Percentiles rank a stretch among this genome's conserved stretches.
These are phyloP conservation scores for Amanita muscaria DNA, from an alignment of 768 basidiomycete genomes.

Conservation along the genomic window DNA sequence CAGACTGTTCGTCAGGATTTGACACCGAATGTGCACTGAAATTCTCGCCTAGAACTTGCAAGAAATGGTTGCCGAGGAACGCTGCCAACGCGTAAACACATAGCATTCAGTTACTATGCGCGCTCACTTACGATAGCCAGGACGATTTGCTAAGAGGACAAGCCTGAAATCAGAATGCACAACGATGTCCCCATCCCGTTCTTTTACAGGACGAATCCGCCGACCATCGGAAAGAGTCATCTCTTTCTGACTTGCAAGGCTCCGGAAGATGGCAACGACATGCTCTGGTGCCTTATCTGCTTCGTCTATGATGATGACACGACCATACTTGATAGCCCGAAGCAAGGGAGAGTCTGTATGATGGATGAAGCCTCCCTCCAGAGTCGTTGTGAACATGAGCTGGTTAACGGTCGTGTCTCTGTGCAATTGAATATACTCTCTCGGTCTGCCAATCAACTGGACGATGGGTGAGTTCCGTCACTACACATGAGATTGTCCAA, in stretches of 20 bases:
- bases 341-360: conserved; percentile 61
- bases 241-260: conserved; percentile 57
- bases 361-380: conserved; percentile 48
- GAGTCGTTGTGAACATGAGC: conserved; percentile 58
- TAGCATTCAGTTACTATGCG: background rate
- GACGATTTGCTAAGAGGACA: conserved; percentile 55
- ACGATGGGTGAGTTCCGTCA: no score
- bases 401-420: conserved; percentile 65
- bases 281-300: conserved; percentile 70
- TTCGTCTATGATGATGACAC: conserved; percentile 63
- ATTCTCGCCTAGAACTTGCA: conserved; percentile 63
- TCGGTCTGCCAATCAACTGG: conserved; percentile 49
- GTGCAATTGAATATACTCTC: conserved; percentile 66
- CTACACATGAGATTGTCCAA: no score
- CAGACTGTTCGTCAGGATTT: conserved; percentile 62
- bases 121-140: conserved; percentile 50
- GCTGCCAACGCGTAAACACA: conserved; percentile 28
- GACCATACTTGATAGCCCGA: conserved; percentile 50
- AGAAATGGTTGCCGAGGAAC: conserved; percentile 66
- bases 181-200: conserved; percentile 45
- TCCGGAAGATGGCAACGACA: conserved; percentile 63
- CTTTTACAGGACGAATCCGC: conserved; percentile 36
- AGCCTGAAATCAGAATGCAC: conserved; percentile 60
- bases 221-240: conserved; percentile 57
- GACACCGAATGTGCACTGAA: conserved; percentile 59